Evolutionary conservation across 1,284 basidiomycete species (phyloP).

Genomic region (Boletellus deceptivus): DNA sequence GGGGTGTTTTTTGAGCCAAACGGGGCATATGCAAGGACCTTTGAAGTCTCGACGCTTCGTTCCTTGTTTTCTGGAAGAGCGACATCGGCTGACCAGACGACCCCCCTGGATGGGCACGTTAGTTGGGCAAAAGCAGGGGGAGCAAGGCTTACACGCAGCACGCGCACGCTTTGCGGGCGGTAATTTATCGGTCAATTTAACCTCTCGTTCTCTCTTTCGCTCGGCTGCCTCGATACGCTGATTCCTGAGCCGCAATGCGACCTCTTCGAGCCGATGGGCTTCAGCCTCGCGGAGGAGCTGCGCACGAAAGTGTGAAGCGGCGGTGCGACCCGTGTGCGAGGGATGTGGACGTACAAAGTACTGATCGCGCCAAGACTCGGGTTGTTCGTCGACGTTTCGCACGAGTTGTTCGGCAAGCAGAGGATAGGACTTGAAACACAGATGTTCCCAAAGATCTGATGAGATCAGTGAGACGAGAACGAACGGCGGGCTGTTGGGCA

Average conservation of each 20-base stretch:
- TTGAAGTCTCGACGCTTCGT: constrained; percentile 64
- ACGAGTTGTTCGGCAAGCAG: constrained; percentile 42
- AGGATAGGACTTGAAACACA: constrained; percentile 60
- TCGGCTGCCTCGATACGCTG: constrained; percentile 66
- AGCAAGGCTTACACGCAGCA: constrained; percentile 45
- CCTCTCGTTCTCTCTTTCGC: constrained; percentile 67
- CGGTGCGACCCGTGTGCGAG: neutral
- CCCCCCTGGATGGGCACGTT: constrained; percentile 43
- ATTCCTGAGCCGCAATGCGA: constrained; percentile 55
- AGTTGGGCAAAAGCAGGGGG: constrained; percentile 4
- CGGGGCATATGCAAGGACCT: constrained; percentile 56
- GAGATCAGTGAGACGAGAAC: constrained; percentile 9
- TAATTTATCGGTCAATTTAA: constrained; percentile 65
- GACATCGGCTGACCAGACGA: constrained; percentile 53
- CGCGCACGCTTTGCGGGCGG: constrained; percentile 60
- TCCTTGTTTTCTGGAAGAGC: constrained; percentile 71
- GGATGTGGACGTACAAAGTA: constrained; percentile 53
- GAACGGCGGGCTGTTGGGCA: constrained; percentile 5
- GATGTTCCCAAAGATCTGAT: constrained; percentile 66
- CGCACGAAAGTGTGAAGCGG: constrained; percentile 7
- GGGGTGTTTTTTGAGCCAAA: constrained; percentile 49
- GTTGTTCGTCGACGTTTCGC: constrained; percentile 37
- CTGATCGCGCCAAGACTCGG: constrained; percentile 64
- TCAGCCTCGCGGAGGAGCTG: constrained; percentile 58
- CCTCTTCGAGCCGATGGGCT: constrained; percentile 57